Base-by-base conservation (phyloP, 192 early-diverging fungal genomes). In the Backusella psychrophila region DNA sequence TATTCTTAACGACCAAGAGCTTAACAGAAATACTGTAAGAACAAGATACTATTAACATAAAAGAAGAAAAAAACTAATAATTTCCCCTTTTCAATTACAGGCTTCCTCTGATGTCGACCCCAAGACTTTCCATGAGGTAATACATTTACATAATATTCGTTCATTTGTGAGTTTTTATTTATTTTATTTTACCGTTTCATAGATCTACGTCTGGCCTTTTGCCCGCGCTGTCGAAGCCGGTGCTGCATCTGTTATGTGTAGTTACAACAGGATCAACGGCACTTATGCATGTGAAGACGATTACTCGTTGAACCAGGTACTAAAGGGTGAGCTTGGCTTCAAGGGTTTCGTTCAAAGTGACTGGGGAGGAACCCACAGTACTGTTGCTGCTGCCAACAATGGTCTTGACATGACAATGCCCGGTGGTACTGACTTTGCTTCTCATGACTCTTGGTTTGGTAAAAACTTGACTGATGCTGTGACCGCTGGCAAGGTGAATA, bases 341-440 rank as follows among this genome's bases (percentile, higher is more conserved):
- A 52, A 82, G 12, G 90, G 88, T 19, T 92, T 92, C n/a, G 68
- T 69, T 29, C 68, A 69, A n/a, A 41, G 35, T 69, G 68, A 69
- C 69, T 92, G 89, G 89, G 77, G 80, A 68, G 90, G 88, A 68
- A 71, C 81, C 12, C 71, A 82, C n/a, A 74, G 53, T 14, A 73
- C 67, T 11, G 41, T 23, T 15, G 26, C 34, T 38, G 63, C 83
- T 38, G 72, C 71, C 8, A 66, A 78, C 19, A 53, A 53, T 80
- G 84, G 88, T 31, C 73, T 85, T 33, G 90, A 92, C 73, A 88
- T 92, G 85, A 86, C 85, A 71, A 90, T 90, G 89, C 86, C 89
- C 8, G 89, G 89, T 31, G 71, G 72, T 29, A 56, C 29, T 69
- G 14, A 15, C 1, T 35, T 66, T 8, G 49, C 33, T 12, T 38